These are phyloP conservation scores for Chenopodium album DNA, from an alignment of 148 eudicot species.

Conservation along the genomic window DNA sequence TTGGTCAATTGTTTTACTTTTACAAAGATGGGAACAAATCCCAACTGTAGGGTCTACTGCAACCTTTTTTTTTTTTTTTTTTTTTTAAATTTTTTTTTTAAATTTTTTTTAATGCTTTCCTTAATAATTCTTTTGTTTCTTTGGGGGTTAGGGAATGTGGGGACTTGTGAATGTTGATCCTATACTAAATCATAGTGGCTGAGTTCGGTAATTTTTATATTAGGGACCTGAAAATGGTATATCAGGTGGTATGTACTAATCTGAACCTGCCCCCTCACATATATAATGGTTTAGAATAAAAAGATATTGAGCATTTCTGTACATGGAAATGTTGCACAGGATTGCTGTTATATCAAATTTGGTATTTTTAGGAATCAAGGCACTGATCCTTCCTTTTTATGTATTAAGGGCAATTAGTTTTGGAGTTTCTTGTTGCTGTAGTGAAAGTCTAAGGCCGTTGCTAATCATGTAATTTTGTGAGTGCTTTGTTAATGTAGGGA, in stretches of 20 bases:
- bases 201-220: neutral
- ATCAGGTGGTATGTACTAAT: neutral
- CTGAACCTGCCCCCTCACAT: neutral
- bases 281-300: neutral
- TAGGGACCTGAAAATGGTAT: neutral
- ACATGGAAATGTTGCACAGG: neutral
- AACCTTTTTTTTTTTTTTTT: neutral
- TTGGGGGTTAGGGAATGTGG: neutral
- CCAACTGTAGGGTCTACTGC: neutral
- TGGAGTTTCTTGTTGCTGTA: too few relatives aligned
- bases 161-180: neutral
- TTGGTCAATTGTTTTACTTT: neutral
- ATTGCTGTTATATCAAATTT: too few relatives aligned
- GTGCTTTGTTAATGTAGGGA: too few relatives aligned
- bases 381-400: too few relatives aligned
- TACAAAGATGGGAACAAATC: neutral
- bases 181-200: neutral
- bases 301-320: neutral
- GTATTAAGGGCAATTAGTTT: too few relatives aligned
- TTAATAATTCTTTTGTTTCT: too few relatives aligned
- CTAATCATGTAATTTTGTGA: too few relatives aligned
- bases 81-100: too few relatives aligned
- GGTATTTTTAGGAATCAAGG: too few relatives aligned
- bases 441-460: too few relatives aligned
- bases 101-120: too few relatives aligned